Evolutionary conservation across 371 early-diverging fungal genomes (phyloP).

Genomic region (Actinomortierella ambigua): DNA sequence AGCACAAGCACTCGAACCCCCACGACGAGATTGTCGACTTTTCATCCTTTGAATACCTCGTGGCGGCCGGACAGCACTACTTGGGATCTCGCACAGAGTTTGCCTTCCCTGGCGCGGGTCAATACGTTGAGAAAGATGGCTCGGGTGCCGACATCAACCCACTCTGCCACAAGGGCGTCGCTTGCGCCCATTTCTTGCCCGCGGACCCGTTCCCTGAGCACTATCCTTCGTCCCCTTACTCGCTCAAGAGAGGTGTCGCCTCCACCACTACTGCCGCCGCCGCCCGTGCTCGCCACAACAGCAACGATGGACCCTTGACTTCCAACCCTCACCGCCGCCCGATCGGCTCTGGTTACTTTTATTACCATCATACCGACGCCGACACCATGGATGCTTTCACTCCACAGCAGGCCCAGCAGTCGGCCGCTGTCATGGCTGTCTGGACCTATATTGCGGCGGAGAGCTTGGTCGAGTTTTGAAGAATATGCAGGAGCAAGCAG

Average conservation of each 20-base stretch:
- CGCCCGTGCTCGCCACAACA: constrained; percentile 9
- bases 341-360: constrained; percentile 48
- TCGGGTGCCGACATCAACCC: constrained; percentile 52
- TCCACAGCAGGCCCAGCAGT: constrained; percentile 53
- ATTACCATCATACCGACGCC: constrained; percentile 54
- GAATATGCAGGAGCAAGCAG: not conserved
- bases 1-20: too few species aligned
- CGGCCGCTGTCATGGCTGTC: constrained; percentile 56
- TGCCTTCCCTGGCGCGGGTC: constrained; percentile 33
- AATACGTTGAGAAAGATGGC: constrained; percentile 22
- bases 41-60: constrained; percentile 34
- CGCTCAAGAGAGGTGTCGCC: constrained; percentile 6
- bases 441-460: constrained; percentile 60
- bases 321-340: constrained; percentile 32
- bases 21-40: not conserved
- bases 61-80: constrained; percentile 33
- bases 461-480: constrained; percentile 25
- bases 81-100: constrained; percentile 34
- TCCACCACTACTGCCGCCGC: constrained; percentile 4
- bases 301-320: not conserved
- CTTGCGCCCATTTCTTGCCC: constrained; percentile 53
- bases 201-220: constrained; percentile 49
- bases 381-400: constrained; percentile 54
- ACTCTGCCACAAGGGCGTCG: constrained; percentile 52
- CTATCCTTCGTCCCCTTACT: constrained; percentile 42